Percentiles rank a stretch among this genome's conserved stretches.
phyloP scores from a whole-genome alignment of 805 yeast genomes.

The Candida verbasci region DNA sequence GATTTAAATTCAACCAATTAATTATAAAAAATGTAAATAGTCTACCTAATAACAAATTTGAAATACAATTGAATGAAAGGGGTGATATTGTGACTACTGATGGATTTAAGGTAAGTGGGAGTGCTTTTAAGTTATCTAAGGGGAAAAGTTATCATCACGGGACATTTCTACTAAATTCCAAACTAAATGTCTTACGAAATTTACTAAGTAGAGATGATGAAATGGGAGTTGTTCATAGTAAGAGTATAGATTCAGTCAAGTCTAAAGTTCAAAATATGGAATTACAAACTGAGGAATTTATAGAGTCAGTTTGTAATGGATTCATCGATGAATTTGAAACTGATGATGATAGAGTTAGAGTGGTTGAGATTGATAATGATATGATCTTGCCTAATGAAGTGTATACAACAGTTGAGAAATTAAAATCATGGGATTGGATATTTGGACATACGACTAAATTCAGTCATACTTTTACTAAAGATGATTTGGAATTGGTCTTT shows the following conservation, averaged over 20 bases:
- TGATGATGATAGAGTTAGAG: neutral
- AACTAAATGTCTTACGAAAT: constrained; percentile 55
- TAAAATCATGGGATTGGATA: constrained; percentile 67
- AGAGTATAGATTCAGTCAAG: constrained; percentile 71
- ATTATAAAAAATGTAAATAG: constrained; percentile 33
- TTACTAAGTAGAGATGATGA: constrained; percentile 48
- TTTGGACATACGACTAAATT: constrained; percentile 77
- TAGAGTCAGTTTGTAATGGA: constrained; percentile 35
- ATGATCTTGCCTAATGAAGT: constrained; percentile 39
- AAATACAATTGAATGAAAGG: constrained; percentile 53
- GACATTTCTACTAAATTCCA: constrained; percentile 77
- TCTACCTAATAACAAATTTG: constrained; percentile 1
- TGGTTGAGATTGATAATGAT: constrained; percentile 15
- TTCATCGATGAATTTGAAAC: constrained; percentile 33
- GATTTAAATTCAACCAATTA: constrained; percentile 49
- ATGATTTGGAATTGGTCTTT: constrained; percentile 30
- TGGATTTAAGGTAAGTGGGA: constrained; percentile 73
- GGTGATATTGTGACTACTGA: constrained; percentile 62
- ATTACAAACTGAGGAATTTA: constrained; percentile 43
- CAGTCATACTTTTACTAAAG: constrained; percentile 43
- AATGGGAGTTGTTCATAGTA: constrained; percentile 40
- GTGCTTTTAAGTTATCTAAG: constrained; percentile 81
- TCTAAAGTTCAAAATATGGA: constrained; percentile 72
- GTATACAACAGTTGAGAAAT: constrained; percentile 29
- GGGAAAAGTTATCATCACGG: constrained; percentile 93